phyloP scores from a whole-genome alignment of 805 yeast genomes.

The Clavispora asparagi region DNA sequence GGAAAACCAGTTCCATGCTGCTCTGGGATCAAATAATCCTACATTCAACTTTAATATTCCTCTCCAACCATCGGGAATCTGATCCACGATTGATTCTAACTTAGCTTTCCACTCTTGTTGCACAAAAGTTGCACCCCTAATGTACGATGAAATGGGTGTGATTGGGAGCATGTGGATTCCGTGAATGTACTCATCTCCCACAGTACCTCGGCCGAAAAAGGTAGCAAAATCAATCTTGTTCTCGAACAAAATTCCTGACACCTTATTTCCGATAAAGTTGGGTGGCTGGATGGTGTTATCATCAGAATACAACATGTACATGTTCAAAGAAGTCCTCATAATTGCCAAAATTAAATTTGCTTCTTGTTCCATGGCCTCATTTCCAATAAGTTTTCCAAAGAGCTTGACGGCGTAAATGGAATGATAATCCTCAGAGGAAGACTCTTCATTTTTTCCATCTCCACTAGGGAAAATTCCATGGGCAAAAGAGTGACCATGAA shows the following conservation, averaged over 20 bases:
- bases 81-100: constrained; percentile 39
- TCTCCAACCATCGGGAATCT: constrained; percentile 63
- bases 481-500: constrained; percentile 75
- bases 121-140: constrained; percentile 51
- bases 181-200: constrained; percentile 59
- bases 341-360: constrained; percentile 60
- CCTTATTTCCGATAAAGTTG: constrained; percentile 51
- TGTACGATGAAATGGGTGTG: constrained; percentile 60
- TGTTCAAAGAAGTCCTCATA: constrained; percentile 47
- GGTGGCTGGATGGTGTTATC: constrained; percentile 44
- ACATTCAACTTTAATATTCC: constrained; percentile 68
- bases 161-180: constrained; percentile 77
- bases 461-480: constrained; percentile 66
- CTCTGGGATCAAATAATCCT: constrained; percentile 66
- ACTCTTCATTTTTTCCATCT: constrained; percentile 75
- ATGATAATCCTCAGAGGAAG: constrained; percentile 70
- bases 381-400: constrained; percentile 55
- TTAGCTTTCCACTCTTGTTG: constrained; percentile 59
- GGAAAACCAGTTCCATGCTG: constrained; percentile 43
- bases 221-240: constrained; percentile 71
- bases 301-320: constrained; percentile 47
- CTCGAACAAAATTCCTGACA: constrained; percentile 65
- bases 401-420: constrained; percentile 64
- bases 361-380: constrained; percentile 46
- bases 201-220: constrained; percentile 63